phyloP scores from a whole-genome alignment of 1,139 yeast species.

The Suhomyces maxii region DNA sequence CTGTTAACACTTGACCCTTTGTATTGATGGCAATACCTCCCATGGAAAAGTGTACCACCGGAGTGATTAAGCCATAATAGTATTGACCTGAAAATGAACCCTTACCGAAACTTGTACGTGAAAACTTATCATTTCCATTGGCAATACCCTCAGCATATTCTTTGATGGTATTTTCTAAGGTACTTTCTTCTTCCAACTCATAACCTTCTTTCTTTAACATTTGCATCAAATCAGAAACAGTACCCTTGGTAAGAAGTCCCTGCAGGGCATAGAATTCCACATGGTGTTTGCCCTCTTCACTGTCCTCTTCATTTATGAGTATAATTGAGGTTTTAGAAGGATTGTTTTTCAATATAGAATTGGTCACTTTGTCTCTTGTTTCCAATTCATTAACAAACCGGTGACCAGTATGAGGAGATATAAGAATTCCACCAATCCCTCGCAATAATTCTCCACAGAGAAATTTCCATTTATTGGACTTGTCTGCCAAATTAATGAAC shows the following conservation, averaged over 20 bases:
- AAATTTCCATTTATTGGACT: constrained; percentile 27
- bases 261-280: constrained; percentile 32
- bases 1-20: constrained; percentile 25
- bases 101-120: constrained; percentile 23
- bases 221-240: constrained; percentile 19
- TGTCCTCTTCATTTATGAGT: constrained; percentile 28
- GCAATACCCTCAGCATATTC: constrained; percentile 14
- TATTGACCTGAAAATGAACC: constrained; percentile 10
- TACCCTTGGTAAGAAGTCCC: constrained; percentile 29
- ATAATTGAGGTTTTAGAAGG: constrained; percentile 24
- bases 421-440: constrained; percentile 40
- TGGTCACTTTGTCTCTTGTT: constrained; percentile 37
- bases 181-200: constrained; percentile 9
- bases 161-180: constrained; percentile 12
- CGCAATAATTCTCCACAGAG: constrained; percentile 40
- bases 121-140: constrained; percentile 18
- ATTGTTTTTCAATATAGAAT: constrained; percentile 26
- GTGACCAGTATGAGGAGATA: constrained; percentile 30
- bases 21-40: constrained; percentile 38
- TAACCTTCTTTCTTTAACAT: constrained; percentile 18
- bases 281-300: constrained; percentile 28
- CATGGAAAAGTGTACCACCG: constrained; percentile 42
- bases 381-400: constrained; percentile 37
- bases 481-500: constrained; percentile 24
- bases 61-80: constrained; percentile 38